phyloP scores from a whole-genome alignment of 2,329 filamentous ascomycete genomes.

The Akanthomyces muscarius region DNA sequence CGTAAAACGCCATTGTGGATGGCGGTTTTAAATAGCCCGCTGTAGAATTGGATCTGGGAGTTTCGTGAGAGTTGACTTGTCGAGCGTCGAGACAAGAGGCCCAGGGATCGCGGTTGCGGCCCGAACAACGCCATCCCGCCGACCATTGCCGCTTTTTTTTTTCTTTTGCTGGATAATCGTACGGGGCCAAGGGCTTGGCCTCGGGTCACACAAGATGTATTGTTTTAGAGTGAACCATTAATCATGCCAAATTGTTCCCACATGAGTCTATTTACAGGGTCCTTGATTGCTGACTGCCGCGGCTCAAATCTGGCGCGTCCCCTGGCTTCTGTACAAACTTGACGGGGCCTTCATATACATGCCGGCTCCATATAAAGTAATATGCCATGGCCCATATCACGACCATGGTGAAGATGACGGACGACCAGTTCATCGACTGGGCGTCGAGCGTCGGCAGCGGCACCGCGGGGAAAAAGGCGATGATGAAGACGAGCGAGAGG shows the following conservation, averaged over 20 bases:
- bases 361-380: constrained; percentile 31
- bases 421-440: constrained; percentile 47
- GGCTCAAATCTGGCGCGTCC: not conserved
- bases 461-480: constrained; percentile 44
- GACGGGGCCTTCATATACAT: constrained; percentile 17
- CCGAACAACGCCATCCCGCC: constrained; percentile 4
- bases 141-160: not conserved
- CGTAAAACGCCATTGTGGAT: constrained; percentile 7
- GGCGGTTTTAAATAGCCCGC: not conserved
- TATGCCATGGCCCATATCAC: constrained; percentile 37
- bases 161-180: not conserved
- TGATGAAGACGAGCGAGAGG: constrained; percentile 42
- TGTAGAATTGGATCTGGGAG: not conserved
- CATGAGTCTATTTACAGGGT: no score
- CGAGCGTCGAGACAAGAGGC: not conserved
- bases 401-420: constrained; percentile 38
- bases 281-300: not conserved
- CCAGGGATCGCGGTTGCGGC: not conserved
- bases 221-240: not conserved
- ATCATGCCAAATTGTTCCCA: not conserved
- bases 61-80: not conserved
- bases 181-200: not conserved
- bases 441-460: constrained; percentile 30
- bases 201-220: not conserved
- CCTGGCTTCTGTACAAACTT: constrained; percentile 11